These are phyloP conservation scores for Pyrus bretschneideri DNA, from an alignment of 306 rosid species.

Conservation along the genomic window DNA sequence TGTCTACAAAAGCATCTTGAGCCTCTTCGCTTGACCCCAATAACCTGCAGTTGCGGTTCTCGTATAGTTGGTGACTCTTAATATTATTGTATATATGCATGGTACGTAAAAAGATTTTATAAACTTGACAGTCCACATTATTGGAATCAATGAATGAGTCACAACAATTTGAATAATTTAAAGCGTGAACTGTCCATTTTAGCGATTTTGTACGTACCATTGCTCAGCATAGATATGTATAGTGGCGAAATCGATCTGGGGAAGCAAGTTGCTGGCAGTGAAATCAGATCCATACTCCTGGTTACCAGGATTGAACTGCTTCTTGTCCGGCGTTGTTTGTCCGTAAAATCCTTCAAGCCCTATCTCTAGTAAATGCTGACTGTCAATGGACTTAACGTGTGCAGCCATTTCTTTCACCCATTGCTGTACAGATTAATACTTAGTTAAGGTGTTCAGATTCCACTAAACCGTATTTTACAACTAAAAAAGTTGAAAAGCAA, in stretches of 20 bases:
- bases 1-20: conserved; percentile 32
- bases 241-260: conserved; percentile 45
- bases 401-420: conserved; percentile 64
- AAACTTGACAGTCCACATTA: too few relatives aligned
- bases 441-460: too few relatives aligned
- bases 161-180: too few relatives aligned
- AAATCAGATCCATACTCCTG: conserved; percentile 52
- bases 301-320: conserved; percentile 41
- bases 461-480: too few relatives aligned
- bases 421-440: conserved; percentile 16
- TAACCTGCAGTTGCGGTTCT: conserved; percentile 23
- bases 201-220: conserved; percentile 29
- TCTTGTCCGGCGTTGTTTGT: conserved; percentile 34
- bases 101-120: too few relatives aligned
- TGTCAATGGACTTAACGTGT: conserved; percentile 45
- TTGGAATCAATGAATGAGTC: too few relatives aligned
- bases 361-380: conserved; percentile 40
- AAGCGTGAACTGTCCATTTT: too few relatives aligned
- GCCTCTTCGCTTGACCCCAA: conserved; percentile 17
- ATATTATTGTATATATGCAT: too few relatives aligned
- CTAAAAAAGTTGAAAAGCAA: too few relatives aligned
- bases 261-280: conserved; percentile 29
- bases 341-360: conserved; percentile 79
- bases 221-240: conserved; percentile 51
- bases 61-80: too few relatives aligned